A percentile compares a stretch with the other conserved stretches of the same genome.
Conservation (phyloP, 495 filamentous ascomycete species). For the Annulohypoxylon stygium region DNA sequence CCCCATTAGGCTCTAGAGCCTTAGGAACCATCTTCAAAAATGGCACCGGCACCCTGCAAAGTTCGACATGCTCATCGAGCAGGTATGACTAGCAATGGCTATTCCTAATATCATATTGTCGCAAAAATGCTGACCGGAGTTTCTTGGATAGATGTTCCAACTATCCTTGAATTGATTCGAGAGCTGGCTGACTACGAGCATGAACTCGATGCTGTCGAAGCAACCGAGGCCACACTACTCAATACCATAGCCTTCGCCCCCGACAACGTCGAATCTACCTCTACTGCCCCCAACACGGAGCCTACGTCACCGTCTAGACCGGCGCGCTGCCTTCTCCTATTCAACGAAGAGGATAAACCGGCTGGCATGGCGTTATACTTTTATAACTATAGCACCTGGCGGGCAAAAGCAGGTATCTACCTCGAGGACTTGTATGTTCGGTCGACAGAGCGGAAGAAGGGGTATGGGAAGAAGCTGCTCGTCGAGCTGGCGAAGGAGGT, state of each 20-base stretch:
- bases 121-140: conserved; percentile 17
- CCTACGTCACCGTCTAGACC: conserved; percentile 57
- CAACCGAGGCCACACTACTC: conserved; percentile 79
- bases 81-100: conserved; percentile 30
- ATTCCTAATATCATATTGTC: neutral
- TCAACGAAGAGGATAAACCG: conserved; percentile 54
- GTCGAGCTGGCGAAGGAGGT: conserved; percentile 82
- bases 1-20: neutral
- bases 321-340: conserved; percentile 63
- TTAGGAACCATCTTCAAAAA: conserved; percentile 5
- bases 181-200: conserved; percentile 91
- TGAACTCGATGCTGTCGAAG: conserved; percentile 78
- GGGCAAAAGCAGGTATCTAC: conserved; percentile 86
- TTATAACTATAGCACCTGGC: conserved; percentile 82
- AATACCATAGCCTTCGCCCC: conserved; percentile 83
- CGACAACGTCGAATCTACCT: conserved; percentile 51
- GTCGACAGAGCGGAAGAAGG: conserved; percentile 74
- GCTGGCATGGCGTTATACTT: conserved; percentile 72
- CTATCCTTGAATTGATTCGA: conserved; percentile 84
- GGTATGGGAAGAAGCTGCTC: conserved; percentile 84
- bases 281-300: conserved; percentile 57
- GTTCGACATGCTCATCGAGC: conserved; percentile 49
- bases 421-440: conserved; percentile 93
- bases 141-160: conserved; percentile 68
- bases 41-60: conserved; percentile 42